Base-by-base conservation (phyloP, 108 stramenopile species). In the Discostella stelligeroides region DNA sequence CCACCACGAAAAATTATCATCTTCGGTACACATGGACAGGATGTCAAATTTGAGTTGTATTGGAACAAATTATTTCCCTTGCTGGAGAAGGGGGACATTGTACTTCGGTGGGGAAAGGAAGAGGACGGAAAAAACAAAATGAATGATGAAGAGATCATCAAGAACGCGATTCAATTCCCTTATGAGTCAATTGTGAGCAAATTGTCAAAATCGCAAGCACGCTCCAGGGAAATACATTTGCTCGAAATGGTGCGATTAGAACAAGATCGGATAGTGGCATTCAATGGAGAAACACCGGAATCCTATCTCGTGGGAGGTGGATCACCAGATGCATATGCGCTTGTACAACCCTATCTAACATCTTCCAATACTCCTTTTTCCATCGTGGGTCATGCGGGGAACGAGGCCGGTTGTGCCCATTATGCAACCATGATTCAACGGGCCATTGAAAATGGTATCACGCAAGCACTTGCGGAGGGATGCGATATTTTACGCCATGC, bases 391-490 rank as follows among this genome's bases (percentile, higher is more conserved):
- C 85, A 83, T 21, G 64, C 86, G 14, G 91, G 91, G 23, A 63
- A 59, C 40, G 69, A 68, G 0, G 63, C 64, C n/a, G 63, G 28
- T 4, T 77, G 77, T 58, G 88, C 72, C 15, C 83, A 88, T 62
- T 85, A 88, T 59, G 83, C 83, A 17, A 60, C 76, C 54, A 97
- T 95, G 95, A 92, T 97, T 25, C 95, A 97, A 77, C 93, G 95
- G 69, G 92, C 94, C 15, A 90, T 97, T 79, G 96, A 97, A 71
- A 96, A 94, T 56, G 92, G 88, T 23, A 85, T 95, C 54, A 89
- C 92, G 86, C 95, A 96, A 71, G 64, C 91, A 42, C 94, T 94
- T 50, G 94, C 92, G 30, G 96, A 97, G 80, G 92, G 89, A 1
- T 91, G 88, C 48, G 88, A 89, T 51, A 49, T 96, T 8, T 74